Percentiles rank a stretch among this genome's conserved stretches.
These are phyloP conservation scores for Gastrodia elata DNA, from an alignment of 106 monocot species.

Conservation along the genomic window DNA sequence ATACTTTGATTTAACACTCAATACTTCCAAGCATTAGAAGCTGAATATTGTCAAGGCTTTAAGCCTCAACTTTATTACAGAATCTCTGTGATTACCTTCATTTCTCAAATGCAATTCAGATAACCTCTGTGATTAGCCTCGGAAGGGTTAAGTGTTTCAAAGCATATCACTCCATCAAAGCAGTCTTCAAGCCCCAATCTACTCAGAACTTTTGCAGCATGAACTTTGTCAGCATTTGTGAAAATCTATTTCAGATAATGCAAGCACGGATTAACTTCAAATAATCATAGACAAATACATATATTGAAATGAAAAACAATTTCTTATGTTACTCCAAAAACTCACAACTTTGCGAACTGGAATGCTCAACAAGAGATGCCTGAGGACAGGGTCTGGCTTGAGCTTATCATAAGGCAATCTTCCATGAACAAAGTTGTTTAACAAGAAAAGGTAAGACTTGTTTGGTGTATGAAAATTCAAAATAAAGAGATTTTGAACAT, in stretches of 20 bases:
- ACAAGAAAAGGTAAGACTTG: not conserved
- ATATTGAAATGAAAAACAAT: not conserved
- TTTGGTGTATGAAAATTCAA: not conserved
- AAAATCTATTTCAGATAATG: slow-evolving; percentile 40
- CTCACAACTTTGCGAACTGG: slow-evolving; percentile 81
- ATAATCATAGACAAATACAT: not conserved
- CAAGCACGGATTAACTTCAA: not conserved
- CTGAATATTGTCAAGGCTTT: too few relatives aligned
- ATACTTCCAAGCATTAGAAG: too few relatives aligned
- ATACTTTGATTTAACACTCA: too few relatives aligned
- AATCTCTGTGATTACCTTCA: too few relatives aligned
- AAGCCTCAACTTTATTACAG: too few relatives aligned
- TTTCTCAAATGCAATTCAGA: too few relatives aligned
- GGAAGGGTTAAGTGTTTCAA: slow-evolving; percentile 89
- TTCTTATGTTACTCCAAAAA: not conserved
- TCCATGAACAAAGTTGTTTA: slow-evolving; percentile 67
- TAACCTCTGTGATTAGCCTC: too few relatives aligned
- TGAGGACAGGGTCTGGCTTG: slow-evolving; percentile 58
- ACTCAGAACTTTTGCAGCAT: slow-evolving; percentile 47
- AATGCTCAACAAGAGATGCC: slow-evolving; percentile 47
- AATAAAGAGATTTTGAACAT: not conserved
- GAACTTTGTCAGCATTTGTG: slow-evolving; percentile 65
- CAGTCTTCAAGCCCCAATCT: slow-evolving; percentile 76
- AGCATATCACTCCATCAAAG: slow-evolving; percentile 85
- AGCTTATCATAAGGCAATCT: slow-evolving; percentile 70